Conservation (phyloP, 768 basidiomycete species). For the Boletus rex-veris region DNA sequence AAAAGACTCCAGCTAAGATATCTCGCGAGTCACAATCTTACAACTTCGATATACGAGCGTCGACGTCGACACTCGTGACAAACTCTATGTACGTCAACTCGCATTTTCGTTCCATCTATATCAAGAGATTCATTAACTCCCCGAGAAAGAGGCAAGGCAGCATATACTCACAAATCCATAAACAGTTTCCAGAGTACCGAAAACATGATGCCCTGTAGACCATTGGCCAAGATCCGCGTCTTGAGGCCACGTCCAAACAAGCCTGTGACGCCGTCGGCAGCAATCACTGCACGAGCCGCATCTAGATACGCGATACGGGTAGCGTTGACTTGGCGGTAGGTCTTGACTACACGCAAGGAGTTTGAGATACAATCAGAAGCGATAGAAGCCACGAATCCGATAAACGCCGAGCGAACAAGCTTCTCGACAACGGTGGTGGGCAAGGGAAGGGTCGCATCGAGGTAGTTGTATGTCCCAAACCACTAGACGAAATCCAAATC, state of each 20-base stretch:
- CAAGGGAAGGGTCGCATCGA: conserved; percentile 58
- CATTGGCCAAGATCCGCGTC: conserved; percentile 87
- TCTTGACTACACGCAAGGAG: conserved; percentile 90
- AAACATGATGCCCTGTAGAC: conserved; percentile 89
- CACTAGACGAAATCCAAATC: conserved; percentile 45
- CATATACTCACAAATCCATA: conserved; percentile 69
- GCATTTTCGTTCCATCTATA: conserved; percentile 37
- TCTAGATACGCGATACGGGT: conserved; percentile 73
- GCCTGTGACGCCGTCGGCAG: conserved; percentile 70
- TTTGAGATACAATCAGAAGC: conserved; percentile 85
- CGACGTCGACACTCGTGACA: not conserved
- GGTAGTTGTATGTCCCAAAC: conserved; percentile 85
- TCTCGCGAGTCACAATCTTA: not conserved
- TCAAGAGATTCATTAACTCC: not conserved
- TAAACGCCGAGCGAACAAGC: conserved; percentile 79
- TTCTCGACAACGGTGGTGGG: conserved; percentile 52
- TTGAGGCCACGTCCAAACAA: conserved; percentile 87
- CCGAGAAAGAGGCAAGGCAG: not conserved
- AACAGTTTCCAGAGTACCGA: conserved; percentile 89
- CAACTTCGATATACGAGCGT: not conserved
- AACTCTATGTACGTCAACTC: not conserved
- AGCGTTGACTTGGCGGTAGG: conserved; percentile 89
- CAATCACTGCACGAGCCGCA: conserved; percentile 75
- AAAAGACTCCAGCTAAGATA: not conserved
- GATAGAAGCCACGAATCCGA: conserved; percentile 86